phyloP scores from a whole-genome alignment of 2,329 filamentous ascomycete genomes.

The Hysterium pulicare region DNA sequence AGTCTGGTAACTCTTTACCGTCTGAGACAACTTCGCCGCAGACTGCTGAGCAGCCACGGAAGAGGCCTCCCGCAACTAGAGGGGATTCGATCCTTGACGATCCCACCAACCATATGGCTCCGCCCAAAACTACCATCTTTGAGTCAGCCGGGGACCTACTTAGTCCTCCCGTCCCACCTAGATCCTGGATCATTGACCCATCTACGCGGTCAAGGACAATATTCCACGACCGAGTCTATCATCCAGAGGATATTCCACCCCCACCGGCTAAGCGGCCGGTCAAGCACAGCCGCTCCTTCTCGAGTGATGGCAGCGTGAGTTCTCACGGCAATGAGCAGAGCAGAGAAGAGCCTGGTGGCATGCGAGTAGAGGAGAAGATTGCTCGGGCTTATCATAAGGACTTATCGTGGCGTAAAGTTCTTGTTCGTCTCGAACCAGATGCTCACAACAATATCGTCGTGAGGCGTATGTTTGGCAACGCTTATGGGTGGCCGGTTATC shows the following conservation, averaged over 20 bases:
- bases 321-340: conserved; percentile 23
- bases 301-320: conserved; percentile 28
- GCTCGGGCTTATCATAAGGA: conserved; percentile 90
- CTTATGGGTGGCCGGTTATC: conserved; percentile 94
- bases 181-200: conserved; percentile 81
- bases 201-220: conserved; percentile 80
- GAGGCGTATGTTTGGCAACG: conserved; percentile 92
- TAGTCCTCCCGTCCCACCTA: conserved; percentile 79
- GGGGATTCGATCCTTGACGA: conserved; percentile 52
- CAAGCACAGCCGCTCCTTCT: conserved; percentile 33
- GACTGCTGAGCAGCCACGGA: conserved; percentile 16
- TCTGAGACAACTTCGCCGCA: conserved; percentile 15
- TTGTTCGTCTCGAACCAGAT: conserved; percentile 92
- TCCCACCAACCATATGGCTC: conserved; percentile 56
- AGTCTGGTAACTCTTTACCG: conserved; percentile 6
- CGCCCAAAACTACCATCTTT: conserved; percentile 88
- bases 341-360: conserved; percentile 53
- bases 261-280: conserved; percentile 55
- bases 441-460: conserved; percentile 99
- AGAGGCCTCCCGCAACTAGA: conserved; percentile 45
- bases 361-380: conserved; percentile 97
- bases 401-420: conserved; percentile 91
- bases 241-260: conserved; percentile 86
- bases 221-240: conserved; percentile 94
- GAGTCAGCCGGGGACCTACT: conserved; percentile 91